These are phyloP conservation scores for Ophiostoma angusticollis DNA, from an alignment of 2,329 filamentous ascomycete species.

Conservation along the genomic window DNA sequence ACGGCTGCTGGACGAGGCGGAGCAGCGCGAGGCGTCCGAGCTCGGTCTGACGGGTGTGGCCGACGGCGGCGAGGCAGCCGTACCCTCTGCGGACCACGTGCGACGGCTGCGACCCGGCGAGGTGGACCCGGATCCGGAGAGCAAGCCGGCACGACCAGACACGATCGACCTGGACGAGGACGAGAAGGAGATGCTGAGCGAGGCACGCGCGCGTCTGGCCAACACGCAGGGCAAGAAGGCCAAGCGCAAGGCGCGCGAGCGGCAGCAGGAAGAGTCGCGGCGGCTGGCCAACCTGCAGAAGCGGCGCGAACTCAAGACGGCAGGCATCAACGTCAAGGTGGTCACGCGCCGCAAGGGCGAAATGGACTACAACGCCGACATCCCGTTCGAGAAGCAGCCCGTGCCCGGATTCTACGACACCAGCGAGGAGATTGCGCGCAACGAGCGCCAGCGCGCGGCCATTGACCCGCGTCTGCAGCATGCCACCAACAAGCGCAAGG, in stretches of 20 bases:
- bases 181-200: slow-evolving; percentile 98
- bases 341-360: slow-evolving; percentile 82
- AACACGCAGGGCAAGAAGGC: slow-evolving; percentile 99
- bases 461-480: slow-evolving; percentile 88
- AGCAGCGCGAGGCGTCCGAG: slow-evolving; percentile 70
- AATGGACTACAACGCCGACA: slow-evolving; percentile 99
- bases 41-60: slow-evolving; percentile 66
- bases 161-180: slow-evolving; percentile 98
- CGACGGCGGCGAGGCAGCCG: slow-evolving; percentile 72
- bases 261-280: slow-evolving; percentile 88
- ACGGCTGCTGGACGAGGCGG: slow-evolving; percentile 89
- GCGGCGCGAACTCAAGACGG: slow-evolving; percentile 88
- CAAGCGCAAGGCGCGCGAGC: slow-evolving; percentile 90
- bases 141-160: slow-evolving; percentile 87
- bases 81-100: slow-evolving; percentile 86
- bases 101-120: slow-evolving; percentile 80
- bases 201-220: slow-evolving; percentile 87
- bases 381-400: slow-evolving; percentile 90
- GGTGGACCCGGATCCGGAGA: slow-evolving; percentile 93
- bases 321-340: slow-evolving; percentile 96
- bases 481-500: slow-evolving; percentile 77
- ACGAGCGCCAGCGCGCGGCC: slow-evolving; percentile 70
- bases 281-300: slow-evolving; percentile 86
- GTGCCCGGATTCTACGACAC: slow-evolving; percentile 90
- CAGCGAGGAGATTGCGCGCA: slow-evolving; percentile 61